Evolutionary conservation across 305 asterid genomes (phyloP).

Genomic region (Fraxinus sp.): DNA sequence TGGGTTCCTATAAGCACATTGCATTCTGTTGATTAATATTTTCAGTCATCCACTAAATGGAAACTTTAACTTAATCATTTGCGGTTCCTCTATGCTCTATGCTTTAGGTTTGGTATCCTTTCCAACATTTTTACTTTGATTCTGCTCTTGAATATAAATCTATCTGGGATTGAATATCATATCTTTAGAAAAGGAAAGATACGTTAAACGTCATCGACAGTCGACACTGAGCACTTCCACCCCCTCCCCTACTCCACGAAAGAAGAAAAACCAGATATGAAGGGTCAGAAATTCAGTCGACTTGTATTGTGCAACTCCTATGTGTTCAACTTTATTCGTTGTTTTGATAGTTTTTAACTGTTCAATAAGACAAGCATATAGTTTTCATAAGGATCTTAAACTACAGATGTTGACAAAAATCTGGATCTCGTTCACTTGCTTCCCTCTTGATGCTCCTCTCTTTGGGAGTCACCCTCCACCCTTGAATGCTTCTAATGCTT

Average conservation of each 20-base stretch:
- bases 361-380: not conserved
- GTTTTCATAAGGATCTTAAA: not conserved
- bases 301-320: slow-evolving; percentile 1
- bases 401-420: not conserved
- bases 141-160: not conserved
- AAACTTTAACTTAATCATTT: not conserved
- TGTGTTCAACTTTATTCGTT: not conserved
- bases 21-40: slow-evolving; percentile 2
- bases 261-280: not conserved
- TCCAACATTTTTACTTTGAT: not conserved
- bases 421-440: not conserved
- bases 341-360: not conserved
- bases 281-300: not conserved
- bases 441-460: not conserved
- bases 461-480: not conserved
- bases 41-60: not conserved
- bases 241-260: not conserved
- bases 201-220: not conserved
- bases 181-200: slow-evolving; percentile 3
- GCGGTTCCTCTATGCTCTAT: not conserved
- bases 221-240: not conserved
- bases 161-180: not conserved
- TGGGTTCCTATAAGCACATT: not conserved
- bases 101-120: not conserved
- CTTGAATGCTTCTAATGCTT: not conserved